phyloP scores from a whole-genome alignment of 441 rosid genomes.

The Raphanus hybrid region DNA sequence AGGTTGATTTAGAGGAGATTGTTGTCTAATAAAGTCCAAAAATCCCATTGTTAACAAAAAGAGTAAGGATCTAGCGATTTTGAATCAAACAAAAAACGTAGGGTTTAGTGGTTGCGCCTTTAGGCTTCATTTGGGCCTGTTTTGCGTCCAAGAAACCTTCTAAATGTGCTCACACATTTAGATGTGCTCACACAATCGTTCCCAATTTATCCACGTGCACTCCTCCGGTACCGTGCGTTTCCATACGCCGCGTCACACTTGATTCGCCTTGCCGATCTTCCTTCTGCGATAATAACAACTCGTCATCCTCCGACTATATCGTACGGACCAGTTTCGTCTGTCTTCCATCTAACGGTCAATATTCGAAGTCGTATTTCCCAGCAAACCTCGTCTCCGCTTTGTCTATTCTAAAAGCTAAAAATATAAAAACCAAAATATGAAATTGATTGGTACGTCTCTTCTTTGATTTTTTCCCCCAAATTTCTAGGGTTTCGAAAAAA shows the following conservation, averaged over 20 bases:
- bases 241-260: slow-evolving; percentile 23
- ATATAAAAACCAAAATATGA: slow-evolving; percentile 10
- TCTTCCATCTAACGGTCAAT: slow-evolving; percentile 48
- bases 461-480: background rate
- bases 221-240: background rate
- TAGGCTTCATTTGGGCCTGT: background rate
- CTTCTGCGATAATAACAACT: background rate
- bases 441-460: background rate
- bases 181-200: background rate
- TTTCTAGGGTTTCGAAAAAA: background rate
- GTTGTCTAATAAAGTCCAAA: no score
- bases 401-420: background rate
- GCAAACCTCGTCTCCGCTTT: slow-evolving; percentile 19
- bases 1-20: no score
- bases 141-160: background rate
- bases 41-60: no score
- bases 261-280: slow-evolving; percentile 9
- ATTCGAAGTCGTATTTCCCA: slow-evolving; percentile 41
- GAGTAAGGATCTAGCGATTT: no score
- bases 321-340: background rate
- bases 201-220: background rate
- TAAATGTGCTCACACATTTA: background rate
- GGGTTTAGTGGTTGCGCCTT: background rate
- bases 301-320: background rate
- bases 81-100: background rate